A percentile compares a stretch with the other conserved stretches of the same genome.
Evolutionary conservation across 768 basidiomycete genomes (phyloP).

Genomic region (Suillus decipiens): DNA sequence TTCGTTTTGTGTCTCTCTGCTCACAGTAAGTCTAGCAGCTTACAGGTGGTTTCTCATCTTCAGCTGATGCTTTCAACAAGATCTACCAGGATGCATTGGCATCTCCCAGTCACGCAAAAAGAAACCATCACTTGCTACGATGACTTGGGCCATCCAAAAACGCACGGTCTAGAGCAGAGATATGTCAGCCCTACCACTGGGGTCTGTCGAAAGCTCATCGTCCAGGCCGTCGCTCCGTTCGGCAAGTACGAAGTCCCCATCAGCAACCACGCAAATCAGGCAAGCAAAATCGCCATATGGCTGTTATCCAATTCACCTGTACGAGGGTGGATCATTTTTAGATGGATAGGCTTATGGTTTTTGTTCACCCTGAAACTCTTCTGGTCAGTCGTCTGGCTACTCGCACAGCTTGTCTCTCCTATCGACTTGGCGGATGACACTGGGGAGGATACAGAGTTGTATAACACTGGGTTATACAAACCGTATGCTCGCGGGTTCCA

Average conservation of each 20-base stretch:
- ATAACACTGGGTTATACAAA: conserved; percentile 12
- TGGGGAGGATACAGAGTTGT: not conserved
- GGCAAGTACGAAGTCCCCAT: conserved; percentile 6
- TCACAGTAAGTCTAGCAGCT: not conserved
- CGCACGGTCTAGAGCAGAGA: conserved; percentile 17
- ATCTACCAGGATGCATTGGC: not conserved
- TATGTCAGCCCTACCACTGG: conserved; percentile 22
- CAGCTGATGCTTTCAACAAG: not conserved
- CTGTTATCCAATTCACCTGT: conserved; percentile 13
- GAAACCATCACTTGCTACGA: conserved; percentile 8
- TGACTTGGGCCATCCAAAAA: not conserved
- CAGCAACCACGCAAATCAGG: conserved; percentile 2
- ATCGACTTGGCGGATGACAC: not conserved
- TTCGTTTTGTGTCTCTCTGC: not conserved
- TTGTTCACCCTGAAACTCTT: conserved; percentile 15
- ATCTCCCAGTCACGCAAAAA: not conserved
- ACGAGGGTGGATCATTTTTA: not conserved
- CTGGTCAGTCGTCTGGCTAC: conserved; percentile 13
- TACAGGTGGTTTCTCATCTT: not conserved
- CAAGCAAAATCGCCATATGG: conserved; percentile 18
- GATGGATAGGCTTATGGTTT: conserved; percentile 14
- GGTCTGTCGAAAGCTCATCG: conserved; percentile 14
- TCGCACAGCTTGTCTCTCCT: not conserved
- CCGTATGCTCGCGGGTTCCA: conserved; percentile 15
- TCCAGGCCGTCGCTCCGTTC: conserved; percentile 17